Percentiles rank a stretch among this genome's conserved stretches.
Evolutionary conservation across 306 rosid species (phyloP).

Genomic region (Citrullus amarus): DNA sequence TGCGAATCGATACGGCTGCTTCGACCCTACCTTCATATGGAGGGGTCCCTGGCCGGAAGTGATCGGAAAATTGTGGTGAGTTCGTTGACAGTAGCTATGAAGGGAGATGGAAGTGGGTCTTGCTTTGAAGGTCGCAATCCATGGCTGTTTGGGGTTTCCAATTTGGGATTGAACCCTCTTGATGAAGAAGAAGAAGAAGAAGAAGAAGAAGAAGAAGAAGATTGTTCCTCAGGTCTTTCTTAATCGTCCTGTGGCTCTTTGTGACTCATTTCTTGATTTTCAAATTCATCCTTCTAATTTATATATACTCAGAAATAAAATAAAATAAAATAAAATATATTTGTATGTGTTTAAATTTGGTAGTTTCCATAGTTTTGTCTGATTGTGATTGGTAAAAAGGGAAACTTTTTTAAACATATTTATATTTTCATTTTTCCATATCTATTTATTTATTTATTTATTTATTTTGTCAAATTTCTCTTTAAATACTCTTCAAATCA

Average conservation of each 20-base stretch:
- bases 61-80: constrained; percentile 50
- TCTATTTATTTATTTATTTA: no score
- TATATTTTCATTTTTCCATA: not conserved
- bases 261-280: not conserved
- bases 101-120: constrained; percentile 25
- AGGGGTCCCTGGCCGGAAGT: constrained; percentile 74
- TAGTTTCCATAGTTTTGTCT: not conserved
- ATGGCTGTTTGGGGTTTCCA: constrained; percentile 17
- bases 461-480: no score
- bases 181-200: constrained; percentile 1
- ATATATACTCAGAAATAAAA: not conserved
- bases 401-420: not conserved
- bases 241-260: not conserved
- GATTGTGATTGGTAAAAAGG: not conserved
- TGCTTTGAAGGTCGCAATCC: constrained; percentile 27
- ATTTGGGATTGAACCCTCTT: not conserved
- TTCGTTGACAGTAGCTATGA: constrained; percentile 41
- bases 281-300: not conserved
- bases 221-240: not conserved
- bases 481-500: no score
- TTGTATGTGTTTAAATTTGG: not conserved
- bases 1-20: constrained; percentile 52
- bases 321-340: not conserved
- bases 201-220: not conserved
- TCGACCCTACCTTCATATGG: constrained; percentile 65